Conservation (phyloP, 164 flowering plant species). For the Malania oleifera region DNA sequence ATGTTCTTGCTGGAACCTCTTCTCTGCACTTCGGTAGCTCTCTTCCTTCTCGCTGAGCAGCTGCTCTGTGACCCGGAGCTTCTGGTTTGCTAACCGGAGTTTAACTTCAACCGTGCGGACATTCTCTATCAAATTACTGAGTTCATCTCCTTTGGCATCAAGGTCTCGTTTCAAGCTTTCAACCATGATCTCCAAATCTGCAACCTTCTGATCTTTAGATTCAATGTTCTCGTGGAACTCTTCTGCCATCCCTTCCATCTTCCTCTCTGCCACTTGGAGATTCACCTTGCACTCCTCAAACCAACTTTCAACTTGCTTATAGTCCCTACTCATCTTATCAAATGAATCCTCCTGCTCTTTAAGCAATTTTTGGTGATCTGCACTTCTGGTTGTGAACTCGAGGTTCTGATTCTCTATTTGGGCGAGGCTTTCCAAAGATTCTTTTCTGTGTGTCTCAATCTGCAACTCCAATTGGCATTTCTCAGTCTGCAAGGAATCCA, state of each 20-base stretch:
- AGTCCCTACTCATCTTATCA: slow-evolving; percentile 26
- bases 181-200: slow-evolving; percentile 25
- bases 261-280: slow-evolving; percentile 30
- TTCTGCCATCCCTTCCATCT: slow-evolving; percentile 25
- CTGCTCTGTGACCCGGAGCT: slow-evolving; percentile 53
- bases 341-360: slow-evolving; percentile 33
- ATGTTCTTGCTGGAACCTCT: slow-evolving; percentile 26
- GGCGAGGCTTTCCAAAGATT: slow-evolving; percentile 7
- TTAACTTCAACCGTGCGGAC: slow-evolving; percentile 37
- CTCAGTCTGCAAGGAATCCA: slow-evolving; percentile 17
- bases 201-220: slow-evolving; percentile 24
- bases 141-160: slow-evolving; percentile 39
- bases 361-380: slow-evolving; percentile 20
- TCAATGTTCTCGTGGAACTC: too few relatives aligned
- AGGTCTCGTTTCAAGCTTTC: slow-evolving; percentile 33
- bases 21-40: slow-evolving; percentile 21
- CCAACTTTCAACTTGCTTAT: slow-evolving; percentile 25
- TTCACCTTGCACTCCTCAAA: slow-evolving; percentile 26
- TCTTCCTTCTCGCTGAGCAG: slow-evolving; percentile 43
- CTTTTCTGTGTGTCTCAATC: slow-evolving; percentile 17
- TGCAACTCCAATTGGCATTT: slow-evolving; percentile 22
- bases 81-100: slow-evolving; percentile 49
- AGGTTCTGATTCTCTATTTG: slow-evolving; percentile 13
- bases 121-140: slow-evolving; percentile 25
- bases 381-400: slow-evolving; percentile 19